Evolutionary conservation across 441 rosid species (phyloP).

Genomic region (Brassica hybrid): DNA sequence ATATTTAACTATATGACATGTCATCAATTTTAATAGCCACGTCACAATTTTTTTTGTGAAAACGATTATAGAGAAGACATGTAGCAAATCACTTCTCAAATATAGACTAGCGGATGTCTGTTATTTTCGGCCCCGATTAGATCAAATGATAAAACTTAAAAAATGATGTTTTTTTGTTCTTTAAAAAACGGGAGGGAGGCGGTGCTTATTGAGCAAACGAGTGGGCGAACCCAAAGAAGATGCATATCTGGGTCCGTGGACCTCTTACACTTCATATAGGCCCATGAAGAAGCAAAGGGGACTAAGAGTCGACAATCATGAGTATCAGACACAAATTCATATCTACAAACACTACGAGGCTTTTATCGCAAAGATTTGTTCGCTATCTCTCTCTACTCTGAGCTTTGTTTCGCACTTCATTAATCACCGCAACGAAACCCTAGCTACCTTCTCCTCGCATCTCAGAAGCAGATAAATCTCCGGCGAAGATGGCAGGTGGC

Average conservation of each 20-base stretch:
- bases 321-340: background rate
- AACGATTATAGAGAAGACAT: too few species aligned
- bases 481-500: conserved; percentile 51
- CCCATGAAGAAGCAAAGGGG: conserved; percentile 17
- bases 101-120: too few species aligned
- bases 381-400: background rate
- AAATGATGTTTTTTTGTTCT: too few species aligned
- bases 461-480: conserved; percentile 19
- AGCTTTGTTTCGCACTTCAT: background rate
- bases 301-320: background rate
- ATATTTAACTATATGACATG: too few species aligned
- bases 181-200: background rate
- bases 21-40: too few species aligned
- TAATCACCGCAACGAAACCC: conserved; percentile 28
- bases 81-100: too few species aligned
- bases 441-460: conserved; percentile 30
- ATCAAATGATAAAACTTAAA: too few species aligned
- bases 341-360: background rate
- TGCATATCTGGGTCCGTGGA: background rate
- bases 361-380: background rate
- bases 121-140: too few species aligned
- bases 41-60: too few species aligned
- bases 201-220: background rate
- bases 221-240: background rate
- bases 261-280: background rate